Conservation (phyloP, 306 rosid species). For the Pueraria montana region DNA sequence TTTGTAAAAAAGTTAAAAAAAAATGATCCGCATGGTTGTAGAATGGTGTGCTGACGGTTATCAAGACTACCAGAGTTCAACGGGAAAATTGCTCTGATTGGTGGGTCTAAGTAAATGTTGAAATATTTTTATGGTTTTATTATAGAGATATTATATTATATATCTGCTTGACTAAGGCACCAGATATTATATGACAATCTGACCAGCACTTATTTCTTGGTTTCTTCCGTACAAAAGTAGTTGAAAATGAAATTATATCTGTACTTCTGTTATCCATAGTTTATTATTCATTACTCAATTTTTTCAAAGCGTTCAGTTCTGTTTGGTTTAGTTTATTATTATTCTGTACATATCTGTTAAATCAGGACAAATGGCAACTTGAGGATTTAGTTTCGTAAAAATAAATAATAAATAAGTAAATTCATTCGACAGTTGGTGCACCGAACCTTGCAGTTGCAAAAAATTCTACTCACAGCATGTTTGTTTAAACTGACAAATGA, state of each 20-base stretch:
- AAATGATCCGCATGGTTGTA: neutral
- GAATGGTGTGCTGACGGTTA: neutral
- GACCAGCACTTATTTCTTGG: neutral
- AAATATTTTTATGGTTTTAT: neutral
- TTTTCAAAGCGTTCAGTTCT: no score
- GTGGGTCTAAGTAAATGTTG: neutral
- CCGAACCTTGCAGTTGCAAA: no score
- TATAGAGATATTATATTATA: neutral
- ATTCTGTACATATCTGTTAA: no score
- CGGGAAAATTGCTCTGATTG: neutral
- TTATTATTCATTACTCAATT: no score
- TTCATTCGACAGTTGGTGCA: no score
- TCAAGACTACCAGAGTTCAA: neutral
- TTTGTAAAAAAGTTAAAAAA: neutral
- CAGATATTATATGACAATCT: neutral
- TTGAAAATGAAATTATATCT: neutral
- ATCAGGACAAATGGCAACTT: no score
- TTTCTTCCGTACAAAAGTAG: constrained; percentile 10
- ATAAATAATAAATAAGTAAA: no score
- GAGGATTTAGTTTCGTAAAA: no score
- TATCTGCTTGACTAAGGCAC: neutral
- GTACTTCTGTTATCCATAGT: neutral
- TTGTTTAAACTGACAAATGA: no score
- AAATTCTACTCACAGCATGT: no score
- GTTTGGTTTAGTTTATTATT: no score